Percentiles rank a stretch among this genome's conserved stretches.
Evolutionary conservation across 768 basidiomycete species (phyloP).

Genomic region (Pleurotus sapidus): DNA sequence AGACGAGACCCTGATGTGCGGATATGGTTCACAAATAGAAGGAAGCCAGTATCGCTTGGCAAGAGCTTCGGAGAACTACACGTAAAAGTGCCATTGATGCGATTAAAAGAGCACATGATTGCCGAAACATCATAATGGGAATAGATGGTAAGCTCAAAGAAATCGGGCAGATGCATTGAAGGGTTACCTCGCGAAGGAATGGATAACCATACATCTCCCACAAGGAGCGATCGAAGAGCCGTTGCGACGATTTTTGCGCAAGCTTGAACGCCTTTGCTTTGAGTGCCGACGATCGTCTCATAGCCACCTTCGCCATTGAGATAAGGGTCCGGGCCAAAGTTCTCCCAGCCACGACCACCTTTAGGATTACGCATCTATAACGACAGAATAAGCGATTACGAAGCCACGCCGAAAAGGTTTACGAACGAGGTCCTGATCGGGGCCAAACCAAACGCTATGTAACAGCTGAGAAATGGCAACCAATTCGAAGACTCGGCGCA

Average conservation of each 20-base stretch:
- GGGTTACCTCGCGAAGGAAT: constrained; percentile 15
- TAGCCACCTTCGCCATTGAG: constrained; percentile 53
- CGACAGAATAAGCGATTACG: too few relatives aligned
- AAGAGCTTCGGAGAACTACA: constrained; percentile 40
- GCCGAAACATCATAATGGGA: constrained; percentile 23
- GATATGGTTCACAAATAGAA: constrained; percentile 59
- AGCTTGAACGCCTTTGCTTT: constrained; percentile 49
- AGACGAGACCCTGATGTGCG: constrained; percentile 71
- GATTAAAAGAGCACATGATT: constrained; percentile 29
- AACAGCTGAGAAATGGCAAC: too few relatives aligned
- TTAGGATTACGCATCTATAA: too few relatives aligned
- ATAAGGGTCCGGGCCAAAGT: constrained; percentile 52
- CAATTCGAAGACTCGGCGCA: too few relatives aligned
- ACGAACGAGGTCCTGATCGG: too few relatives aligned
- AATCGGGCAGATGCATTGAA: not conserved
- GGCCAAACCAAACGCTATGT: too few relatives aligned
- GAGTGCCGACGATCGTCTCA: constrained; percentile 48
- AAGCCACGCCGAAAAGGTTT: too few relatives aligned
- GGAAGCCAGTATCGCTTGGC: constrained; percentile 11
- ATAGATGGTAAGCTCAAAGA: not conserved
- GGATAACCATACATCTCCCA: constrained; percentile 25
- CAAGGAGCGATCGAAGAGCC: constrained; percentile 23
- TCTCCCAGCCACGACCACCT: constrained; percentile 18
- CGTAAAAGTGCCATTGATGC: constrained; percentile 39
- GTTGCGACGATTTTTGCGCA: constrained; percentile 11